phyloP scores from a whole-genome alignment of 106 monocot species.

The Dioscorea dumetorum region DNA sequence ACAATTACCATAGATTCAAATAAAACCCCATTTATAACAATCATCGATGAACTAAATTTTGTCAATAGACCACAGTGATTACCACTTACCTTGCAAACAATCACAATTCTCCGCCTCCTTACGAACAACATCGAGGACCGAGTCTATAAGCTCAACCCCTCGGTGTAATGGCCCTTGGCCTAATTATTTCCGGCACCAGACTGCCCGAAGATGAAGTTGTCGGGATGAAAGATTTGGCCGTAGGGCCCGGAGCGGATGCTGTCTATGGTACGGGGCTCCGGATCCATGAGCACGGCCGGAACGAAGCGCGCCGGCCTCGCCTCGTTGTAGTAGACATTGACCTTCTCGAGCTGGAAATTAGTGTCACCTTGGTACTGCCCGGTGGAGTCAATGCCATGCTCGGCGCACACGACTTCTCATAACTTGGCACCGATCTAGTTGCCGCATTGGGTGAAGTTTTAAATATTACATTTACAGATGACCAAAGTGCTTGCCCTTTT shows the following conservation, averaged over 20 bases:
- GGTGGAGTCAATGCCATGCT: constrained; percentile 36
- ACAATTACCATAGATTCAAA: neutral
- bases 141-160: constrained; percentile 34
- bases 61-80: neutral
- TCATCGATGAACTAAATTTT: neutral
- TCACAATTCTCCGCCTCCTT: constrained; percentile 40
- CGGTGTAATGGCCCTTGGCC: constrained; percentile 32
- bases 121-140: constrained; percentile 30
- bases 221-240: constrained; percentile 26
- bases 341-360: constrained; percentile 24
- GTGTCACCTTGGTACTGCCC: constrained; percentile 20
- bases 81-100: constrained; percentile 19
- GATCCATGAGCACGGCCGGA: constrained; percentile 34
- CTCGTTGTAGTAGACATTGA: constrained; percentile 40
- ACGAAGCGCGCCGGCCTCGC: constrained; percentile 22
- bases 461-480: no score
- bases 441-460: constrained; percentile 31
- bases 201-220: constrained; percentile 34
- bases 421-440: constrained; percentile 53
- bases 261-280: constrained; percentile 31
- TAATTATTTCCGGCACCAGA: constrained; percentile 35
- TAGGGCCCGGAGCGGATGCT: constrained; percentile 22
- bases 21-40: no score
- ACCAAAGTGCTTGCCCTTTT: no score
- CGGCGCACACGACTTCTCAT: constrained; percentile 40